Conservation (phyloP, 208 protist species). For the Trypanosoma theileri region DNA sequence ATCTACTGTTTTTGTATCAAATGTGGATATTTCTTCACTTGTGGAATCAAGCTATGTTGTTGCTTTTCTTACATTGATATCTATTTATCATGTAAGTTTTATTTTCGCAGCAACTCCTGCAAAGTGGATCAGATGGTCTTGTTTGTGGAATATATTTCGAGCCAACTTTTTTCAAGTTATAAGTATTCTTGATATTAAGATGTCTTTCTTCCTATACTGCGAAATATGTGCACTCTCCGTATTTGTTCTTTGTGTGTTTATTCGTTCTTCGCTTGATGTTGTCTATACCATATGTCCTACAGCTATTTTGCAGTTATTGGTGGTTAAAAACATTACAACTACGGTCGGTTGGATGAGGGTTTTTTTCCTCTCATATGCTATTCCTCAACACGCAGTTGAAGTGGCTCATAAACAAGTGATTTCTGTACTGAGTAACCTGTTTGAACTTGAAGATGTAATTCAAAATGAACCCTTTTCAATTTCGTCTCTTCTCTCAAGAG, state of each 20-base stretch:
- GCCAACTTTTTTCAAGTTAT: constrained; percentile 14
- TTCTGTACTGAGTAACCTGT: constrained; percentile 4
- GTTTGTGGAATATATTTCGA: constrained; percentile 5
- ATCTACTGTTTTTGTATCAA: constrained; percentile 20
- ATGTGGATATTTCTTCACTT: constrained; percentile 21
- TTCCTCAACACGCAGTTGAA: constrained; percentile 2
- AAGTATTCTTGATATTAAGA: neutral
- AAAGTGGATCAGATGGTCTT: constrained; percentile 15
- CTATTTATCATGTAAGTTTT: constrained; percentile 2
- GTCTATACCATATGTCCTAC: neutral
- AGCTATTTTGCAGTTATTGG: constrained; percentile 6
- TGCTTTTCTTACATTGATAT: constrained; percentile 11
- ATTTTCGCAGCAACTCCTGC: constrained; percentile 1
- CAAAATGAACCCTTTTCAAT: neutral
- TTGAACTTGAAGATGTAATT: constrained; percentile 16
- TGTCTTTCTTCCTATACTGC: constrained; percentile 11
- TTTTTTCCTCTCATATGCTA: constrained; percentile 3
- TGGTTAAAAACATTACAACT: neutral
- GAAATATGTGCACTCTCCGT: constrained; percentile 7
- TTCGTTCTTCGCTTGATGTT: constrained; percentile 12
- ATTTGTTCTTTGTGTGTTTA: constrained; percentile 3
- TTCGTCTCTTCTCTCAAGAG: constrained; percentile 10
- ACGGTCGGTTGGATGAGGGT: constrained; percentile 5
- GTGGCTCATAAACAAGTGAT: neutral
- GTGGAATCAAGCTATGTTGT: constrained; percentile 15